A percentile compares a stretch with the other conserved stretches of the same genome.
Conservation (phyloP, 345 rosid species). For the Hibiscus syriacus region DNA sequence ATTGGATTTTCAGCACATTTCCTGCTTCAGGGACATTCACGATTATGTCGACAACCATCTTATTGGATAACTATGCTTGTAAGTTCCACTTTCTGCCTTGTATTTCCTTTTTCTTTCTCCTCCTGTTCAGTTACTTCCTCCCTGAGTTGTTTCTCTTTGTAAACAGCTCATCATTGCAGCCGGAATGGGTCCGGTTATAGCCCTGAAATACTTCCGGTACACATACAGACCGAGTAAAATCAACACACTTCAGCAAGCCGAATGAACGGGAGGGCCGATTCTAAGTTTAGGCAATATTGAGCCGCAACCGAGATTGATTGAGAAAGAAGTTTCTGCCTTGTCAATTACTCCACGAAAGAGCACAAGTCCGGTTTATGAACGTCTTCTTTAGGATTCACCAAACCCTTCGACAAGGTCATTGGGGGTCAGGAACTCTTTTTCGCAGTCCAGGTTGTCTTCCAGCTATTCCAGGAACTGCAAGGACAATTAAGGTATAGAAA, state of each 20-base stretch:
- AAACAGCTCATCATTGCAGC: slow-evolving; percentile 78
- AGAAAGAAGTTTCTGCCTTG: slow-evolving; percentile 56
- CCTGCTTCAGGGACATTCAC: slow-evolving; percentile 91
- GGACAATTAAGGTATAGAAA: slow-evolving; percentile 47
- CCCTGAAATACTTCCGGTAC: slow-evolving; percentile 76
- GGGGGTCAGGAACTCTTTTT: slow-evolving; percentile 67
- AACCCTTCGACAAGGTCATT: slow-evolving; percentile 62
- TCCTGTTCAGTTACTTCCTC: not conserved
- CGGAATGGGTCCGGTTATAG: slow-evolving; percentile 88
- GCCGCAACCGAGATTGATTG: slow-evolving; percentile 49
- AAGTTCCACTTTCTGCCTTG: slow-evolving; percentile 25
- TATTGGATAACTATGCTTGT: slow-evolving; percentile 87
- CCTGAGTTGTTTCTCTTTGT: not conserved
- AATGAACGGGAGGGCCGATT: slow-evolving; percentile 88
- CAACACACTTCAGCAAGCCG: slow-evolving; percentile 89
- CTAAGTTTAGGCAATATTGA: slow-evolving; percentile 76
- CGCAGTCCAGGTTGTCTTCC: slow-evolving; percentile 55
- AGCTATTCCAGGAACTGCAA: slow-evolving; percentile 85
- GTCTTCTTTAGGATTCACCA: slow-evolving; percentile 80
- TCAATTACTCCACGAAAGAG: slow-evolving; percentile 61
- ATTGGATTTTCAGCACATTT: slow-evolving; percentile 77
- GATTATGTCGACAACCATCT: slow-evolving; percentile 84
- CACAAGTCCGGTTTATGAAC: slow-evolving; percentile 74
- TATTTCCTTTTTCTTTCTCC: not conserved
- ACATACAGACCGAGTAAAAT: slow-evolving; percentile 91